phyloP scores from a whole-genome alignment of 2,329 filamentous ascomycete genomes.

The Setomelanomma holmii region DNA sequence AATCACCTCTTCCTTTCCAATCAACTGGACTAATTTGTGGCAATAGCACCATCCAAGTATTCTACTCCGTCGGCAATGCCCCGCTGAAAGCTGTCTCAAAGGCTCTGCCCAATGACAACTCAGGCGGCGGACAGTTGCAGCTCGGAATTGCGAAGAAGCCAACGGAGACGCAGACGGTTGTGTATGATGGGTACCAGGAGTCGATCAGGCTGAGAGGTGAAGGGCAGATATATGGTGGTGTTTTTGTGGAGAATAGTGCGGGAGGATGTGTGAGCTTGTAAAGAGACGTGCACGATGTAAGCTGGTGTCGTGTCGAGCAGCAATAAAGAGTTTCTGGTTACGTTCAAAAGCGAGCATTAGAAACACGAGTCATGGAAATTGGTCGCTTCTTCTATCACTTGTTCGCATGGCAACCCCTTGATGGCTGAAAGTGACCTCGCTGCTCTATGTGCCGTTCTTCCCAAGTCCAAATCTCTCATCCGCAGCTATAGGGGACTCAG shows the following conservation, averaged over 20 bases:
- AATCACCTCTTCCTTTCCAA: too few relatives aligned
- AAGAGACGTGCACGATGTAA: too few relatives aligned
- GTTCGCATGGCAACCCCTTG: too few relatives aligned
- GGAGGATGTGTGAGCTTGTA: constrained; percentile 17
- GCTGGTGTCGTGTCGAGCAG: too few relatives aligned
- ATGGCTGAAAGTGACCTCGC: too few relatives aligned
- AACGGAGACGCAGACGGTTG: constrained; percentile 34
- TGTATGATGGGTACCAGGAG: constrained; percentile 38
- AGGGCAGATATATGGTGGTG: constrained; percentile 39
- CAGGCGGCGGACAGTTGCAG: constrained; percentile 36
- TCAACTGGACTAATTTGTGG: not conserved
- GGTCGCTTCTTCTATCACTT: too few relatives aligned
- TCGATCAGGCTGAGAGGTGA: constrained; percentile 19
- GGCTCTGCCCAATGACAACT: constrained; percentile 26
- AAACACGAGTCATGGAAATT: too few relatives aligned
- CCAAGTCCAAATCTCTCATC: too few relatives aligned
- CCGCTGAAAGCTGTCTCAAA: constrained; percentile 21
- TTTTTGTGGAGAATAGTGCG: constrained; percentile 40
- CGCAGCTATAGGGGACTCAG: too few relatives aligned
- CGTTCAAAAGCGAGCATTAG: too few relatives aligned
- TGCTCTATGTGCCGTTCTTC: too few relatives aligned
- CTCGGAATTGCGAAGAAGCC: constrained; percentile 40
- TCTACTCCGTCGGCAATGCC: constrained; percentile 25
- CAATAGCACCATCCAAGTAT: constrained; percentile 35
- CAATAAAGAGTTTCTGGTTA: too few relatives aligned